phyloP scores from a whole-genome alignment of 805 yeast genomes.

The Schizosaccharomyces octosporus region DNA sequence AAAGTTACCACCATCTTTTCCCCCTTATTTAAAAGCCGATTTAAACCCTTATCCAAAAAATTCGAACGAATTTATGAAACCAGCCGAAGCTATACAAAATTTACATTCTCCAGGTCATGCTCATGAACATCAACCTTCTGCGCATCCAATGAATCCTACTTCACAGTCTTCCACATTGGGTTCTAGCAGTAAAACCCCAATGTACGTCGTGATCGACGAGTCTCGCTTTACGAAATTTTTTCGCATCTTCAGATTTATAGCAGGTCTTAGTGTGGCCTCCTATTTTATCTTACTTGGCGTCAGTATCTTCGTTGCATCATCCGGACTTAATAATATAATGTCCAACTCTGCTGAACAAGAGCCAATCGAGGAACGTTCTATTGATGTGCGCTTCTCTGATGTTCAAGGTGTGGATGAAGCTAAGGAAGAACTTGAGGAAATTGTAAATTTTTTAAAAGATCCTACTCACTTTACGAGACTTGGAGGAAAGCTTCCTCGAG shows the following conservation, averaged over 20 bases:
- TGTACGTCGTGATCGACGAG: slow-evolving; percentile 83
- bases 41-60: background rate
- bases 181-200: slow-evolving; percentile 24
- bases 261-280: slow-evolving; percentile 54
- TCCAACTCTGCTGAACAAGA: slow-evolving; percentile 54
- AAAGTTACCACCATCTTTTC: background rate
- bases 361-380: slow-evolving; percentile 65
- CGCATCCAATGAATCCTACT: background rate
- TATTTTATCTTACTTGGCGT: slow-evolving; percentile 64
- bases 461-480: slow-evolving; percentile 88
- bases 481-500: slow-evolving; percentile 94
- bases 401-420: slow-evolving; percentile 98
- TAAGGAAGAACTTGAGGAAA: slow-evolving; percentile 84
- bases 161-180: background rate
- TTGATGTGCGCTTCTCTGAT: slow-evolving; percentile 45
- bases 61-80: background rate
- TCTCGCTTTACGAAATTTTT: slow-evolving; percentile 53
- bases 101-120: background rate
- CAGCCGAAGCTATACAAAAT: background rate
- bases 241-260: slow-evolving; percentile 71
- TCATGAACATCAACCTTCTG: background rate
- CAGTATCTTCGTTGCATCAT: slow-evolving; percentile 57
- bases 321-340: slow-evolving; percentile 44
- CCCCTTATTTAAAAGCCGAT: background rate
- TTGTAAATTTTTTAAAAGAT: slow-evolving; percentile 90